phyloP scores from a whole-genome alignment of 495 filamentous ascomycete genomes.

The Lophiostoma macrostomum region DNA sequence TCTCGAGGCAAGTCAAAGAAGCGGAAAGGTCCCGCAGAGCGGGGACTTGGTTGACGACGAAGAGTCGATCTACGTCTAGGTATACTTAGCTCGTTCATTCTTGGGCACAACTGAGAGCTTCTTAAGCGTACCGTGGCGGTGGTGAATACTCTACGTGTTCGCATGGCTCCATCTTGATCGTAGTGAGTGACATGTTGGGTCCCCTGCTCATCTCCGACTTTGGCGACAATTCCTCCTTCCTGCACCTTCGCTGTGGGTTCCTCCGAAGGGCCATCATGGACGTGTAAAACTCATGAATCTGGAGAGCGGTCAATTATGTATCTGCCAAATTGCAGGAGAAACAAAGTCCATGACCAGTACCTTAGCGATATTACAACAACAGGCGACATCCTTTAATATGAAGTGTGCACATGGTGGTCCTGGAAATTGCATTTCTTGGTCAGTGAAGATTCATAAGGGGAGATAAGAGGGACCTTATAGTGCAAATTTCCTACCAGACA shows the following conservation, averaged over 20 bases:
- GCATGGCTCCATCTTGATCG: no score
- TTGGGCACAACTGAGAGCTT: no score
- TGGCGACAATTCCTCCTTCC: conserved; percentile 10
- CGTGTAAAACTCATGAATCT: conserved; percentile 30
- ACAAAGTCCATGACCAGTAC: background rate
- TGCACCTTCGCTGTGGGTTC: conserved; percentile 25
- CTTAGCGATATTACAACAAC: conserved; percentile 25
- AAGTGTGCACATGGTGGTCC: conserved; percentile 20
- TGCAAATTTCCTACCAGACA: no score
- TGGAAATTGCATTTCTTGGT: no score
- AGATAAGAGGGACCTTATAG: no score
- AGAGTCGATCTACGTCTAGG: background rate
- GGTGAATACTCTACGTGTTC: no score
- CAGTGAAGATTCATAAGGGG: no score
- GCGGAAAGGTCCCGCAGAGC: conserved; percentile 6
- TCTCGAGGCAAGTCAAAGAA: conserved; percentile 25
- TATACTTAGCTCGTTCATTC: background rate
- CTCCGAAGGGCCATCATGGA: conserved; percentile 24
- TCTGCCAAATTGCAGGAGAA: background rate
- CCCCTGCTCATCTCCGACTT: background rate
- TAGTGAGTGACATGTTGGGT: no score
- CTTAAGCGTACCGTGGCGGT: no score
- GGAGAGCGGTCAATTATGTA: conserved; percentile 13
- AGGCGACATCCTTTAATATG: conserved; percentile 26
- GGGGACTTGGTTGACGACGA: background rate